Evolutionary conservation across 805 yeast genomes (phyloP).

Genomic region (Ogataea trehalophila): DNA sequence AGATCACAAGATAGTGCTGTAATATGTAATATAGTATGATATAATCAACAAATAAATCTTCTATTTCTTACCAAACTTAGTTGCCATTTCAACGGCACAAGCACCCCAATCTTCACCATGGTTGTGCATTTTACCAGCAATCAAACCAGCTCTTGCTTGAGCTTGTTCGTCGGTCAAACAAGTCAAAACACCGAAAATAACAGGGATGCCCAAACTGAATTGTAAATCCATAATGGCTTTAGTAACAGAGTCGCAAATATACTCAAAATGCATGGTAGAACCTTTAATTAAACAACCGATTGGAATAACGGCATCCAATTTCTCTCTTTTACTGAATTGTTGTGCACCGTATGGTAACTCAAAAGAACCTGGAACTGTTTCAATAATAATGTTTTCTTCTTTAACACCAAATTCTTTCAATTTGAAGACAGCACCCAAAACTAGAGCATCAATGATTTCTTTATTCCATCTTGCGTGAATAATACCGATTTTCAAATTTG

Average conservation of each 20-base stretch:
- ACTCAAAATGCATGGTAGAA: constrained; percentile 96
- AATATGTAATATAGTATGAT: too few species aligned
- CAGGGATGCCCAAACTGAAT: constrained; percentile 64
- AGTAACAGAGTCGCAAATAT: constrained; percentile 87
- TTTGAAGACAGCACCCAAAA: constrained; percentile 66
- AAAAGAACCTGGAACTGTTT: constrained; percentile 91
- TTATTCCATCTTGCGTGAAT: constrained; percentile 96
- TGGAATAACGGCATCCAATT: constrained; percentile 81
- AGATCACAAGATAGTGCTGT: not conserved
- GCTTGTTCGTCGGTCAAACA: constrained; percentile 95
- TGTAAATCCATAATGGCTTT: constrained; percentile 81
- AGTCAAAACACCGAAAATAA: constrained; percentile 90
- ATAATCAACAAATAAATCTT: too few species aligned
- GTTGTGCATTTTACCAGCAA: constrained; percentile 75
- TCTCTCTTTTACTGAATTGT: constrained; percentile 42
- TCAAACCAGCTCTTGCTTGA: constrained; percentile 81
- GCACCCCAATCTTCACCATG: constrained; percentile 99
- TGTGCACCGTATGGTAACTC: constrained; percentile 85
- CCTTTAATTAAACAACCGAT: constrained; percentile 96
- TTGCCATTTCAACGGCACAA: constrained; percentile 95
- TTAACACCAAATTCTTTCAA: constrained; percentile 63
- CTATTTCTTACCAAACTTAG: constrained; percentile 29
- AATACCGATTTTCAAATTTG: constrained; percentile 70
- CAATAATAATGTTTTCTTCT: constrained; percentile 71
- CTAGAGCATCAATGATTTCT: constrained; percentile 69